Conservation (phyloP, 108 stramenopile species). For the Cyclostephanos tholiformis region DNA sequence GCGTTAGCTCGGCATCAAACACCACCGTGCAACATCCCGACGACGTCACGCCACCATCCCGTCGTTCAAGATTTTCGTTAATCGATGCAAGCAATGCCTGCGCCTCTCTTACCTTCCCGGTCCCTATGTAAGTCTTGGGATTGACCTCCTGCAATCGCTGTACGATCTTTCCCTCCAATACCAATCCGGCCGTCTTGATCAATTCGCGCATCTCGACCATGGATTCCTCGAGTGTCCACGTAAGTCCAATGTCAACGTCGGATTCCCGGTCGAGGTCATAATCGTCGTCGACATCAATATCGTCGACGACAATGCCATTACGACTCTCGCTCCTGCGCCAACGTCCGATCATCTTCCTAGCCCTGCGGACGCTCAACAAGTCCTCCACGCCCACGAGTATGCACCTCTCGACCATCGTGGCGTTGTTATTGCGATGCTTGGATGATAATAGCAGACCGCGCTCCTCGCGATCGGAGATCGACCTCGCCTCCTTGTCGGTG, state of each 20-base stretch:
- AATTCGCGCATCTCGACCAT: conserved; percentile 94
- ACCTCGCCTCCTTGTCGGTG: conserved; percentile 64
- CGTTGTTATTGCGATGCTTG: conserved; percentile 52
- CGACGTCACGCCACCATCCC: not conserved
- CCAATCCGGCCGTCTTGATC: conserved; percentile 89
- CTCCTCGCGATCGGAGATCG: conserved; percentile 80
- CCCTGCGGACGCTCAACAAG: conserved; percentile 49
- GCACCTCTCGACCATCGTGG: conserved; percentile 65
- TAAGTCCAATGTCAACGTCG: not conserved
- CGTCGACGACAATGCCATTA: not conserved
- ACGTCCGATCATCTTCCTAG: conserved; percentile 27
- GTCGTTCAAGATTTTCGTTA: conserved; percentile 22
- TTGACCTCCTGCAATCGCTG: conserved; percentile 92
- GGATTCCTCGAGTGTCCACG: conserved; percentile 83
- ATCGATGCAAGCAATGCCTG: conserved; percentile 57
- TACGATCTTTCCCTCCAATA: conserved; percentile 73
- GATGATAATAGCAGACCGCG: conserved; percentile 55
- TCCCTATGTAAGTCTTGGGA: conserved; percentile 89
- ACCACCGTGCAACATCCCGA: conserved; percentile 76
- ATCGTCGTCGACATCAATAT: not conserved
- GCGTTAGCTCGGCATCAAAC: conserved; percentile 94
- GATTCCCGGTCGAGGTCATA: not conserved
- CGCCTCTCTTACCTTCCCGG: conserved; percentile 81
- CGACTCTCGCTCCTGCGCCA: conserved; percentile 14
- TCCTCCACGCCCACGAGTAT: conserved; percentile 86